phyloP scores from a whole-genome alignment of 345 rosid species.

The Eucalyptus guilfoylei region DNA sequence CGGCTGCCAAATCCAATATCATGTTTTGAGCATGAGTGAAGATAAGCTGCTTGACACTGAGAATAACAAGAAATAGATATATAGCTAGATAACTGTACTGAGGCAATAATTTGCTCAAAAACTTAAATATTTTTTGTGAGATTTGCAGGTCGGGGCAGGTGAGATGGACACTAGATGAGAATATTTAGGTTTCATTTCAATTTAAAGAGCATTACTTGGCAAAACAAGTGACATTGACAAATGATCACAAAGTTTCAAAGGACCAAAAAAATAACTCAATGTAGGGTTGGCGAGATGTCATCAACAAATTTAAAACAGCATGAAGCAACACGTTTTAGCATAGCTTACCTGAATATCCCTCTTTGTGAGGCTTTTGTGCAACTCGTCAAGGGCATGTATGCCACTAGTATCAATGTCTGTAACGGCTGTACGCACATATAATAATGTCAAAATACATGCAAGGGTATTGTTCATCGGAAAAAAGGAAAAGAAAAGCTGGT shows the following conservation, averaged over 20 bases:
- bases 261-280: too few species aligned
- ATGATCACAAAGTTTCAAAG: too few species aligned
- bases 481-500: background rate
- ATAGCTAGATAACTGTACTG: background rate
- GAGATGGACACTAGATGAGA: background rate
- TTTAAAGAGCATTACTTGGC: background rate
- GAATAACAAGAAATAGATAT: background rate
- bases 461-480: background rate
- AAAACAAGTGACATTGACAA: background rate
- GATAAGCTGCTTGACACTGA: background rate
- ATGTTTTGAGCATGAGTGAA: background rate
- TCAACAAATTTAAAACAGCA: background rate
- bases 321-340: background rate
- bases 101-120: background rate
- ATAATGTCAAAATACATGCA: background rate
- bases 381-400: constrained; percentile 66
- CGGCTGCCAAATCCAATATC: background rate
- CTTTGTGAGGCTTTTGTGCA: constrained; percentile 46
- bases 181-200: background rate
- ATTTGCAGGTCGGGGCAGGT: background rate
- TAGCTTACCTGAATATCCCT: constrained; percentile 40
- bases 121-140: background rate
- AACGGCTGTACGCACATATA: constrained; percentile 33
- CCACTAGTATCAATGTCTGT: constrained; percentile 88
- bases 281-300: background rate